phyloP scores from a whole-genome alignment of 78 protist genomes.

The Dictyostelium brefeldianum region DNA sequence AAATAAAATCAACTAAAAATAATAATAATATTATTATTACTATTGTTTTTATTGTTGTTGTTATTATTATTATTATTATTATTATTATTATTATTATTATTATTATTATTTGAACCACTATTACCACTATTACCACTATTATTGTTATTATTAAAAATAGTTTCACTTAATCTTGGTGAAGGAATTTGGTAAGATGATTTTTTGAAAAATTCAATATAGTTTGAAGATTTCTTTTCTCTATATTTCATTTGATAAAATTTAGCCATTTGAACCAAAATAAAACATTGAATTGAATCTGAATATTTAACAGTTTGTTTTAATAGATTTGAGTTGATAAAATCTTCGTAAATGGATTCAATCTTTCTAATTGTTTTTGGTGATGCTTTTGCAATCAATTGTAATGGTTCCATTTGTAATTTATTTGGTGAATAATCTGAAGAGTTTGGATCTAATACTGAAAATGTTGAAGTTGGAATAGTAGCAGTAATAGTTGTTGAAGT shows the following conservation, averaged over 20 bases:
- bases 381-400: constrained; percentile 25
- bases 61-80: neutral
- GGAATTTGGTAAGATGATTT: constrained; percentile 31
- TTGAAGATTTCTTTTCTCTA: constrained; percentile 34
- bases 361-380: constrained; percentile 60
- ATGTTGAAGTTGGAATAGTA: neutral
- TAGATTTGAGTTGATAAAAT: constrained; percentile 42
- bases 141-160: neutral
- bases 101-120: neutral
- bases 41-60: neutral
- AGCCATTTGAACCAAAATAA: constrained; percentile 47
- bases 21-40: no score
- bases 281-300: constrained; percentile 8
- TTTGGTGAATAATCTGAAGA: neutral
- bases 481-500: neutral
- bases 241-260: constrained; percentile 45
- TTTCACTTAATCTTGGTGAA: constrained; percentile 21
- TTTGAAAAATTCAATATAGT: constrained; percentile 47
- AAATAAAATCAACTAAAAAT: constrained; percentile 6
- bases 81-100: no score
- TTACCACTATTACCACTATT: neutral
- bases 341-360: constrained; percentile 39
- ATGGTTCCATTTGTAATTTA: constrained; percentile 19
- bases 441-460: neutral
- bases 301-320: constrained; percentile 44